Conservation (phyloP, 2,329 filamentous ascomycete genomes). For the Cordyceps farinosa region DNA sequence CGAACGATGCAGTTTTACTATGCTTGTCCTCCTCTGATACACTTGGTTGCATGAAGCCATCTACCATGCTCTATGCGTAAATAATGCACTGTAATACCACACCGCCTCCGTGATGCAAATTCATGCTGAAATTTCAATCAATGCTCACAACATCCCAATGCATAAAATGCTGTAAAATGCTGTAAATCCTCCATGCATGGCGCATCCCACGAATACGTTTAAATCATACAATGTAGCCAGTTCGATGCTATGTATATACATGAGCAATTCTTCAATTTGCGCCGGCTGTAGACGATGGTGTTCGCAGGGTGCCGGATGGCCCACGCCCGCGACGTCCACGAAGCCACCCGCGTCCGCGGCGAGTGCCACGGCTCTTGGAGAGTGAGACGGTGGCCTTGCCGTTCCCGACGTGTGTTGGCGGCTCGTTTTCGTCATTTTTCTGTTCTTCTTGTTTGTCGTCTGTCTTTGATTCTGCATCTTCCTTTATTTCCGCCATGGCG, state of each 20-base stretch:
- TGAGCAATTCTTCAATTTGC: background rate
- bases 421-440: constrained; percentile 13
- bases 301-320: background rate
- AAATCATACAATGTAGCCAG: constrained; percentile 1
- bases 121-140: background rate
- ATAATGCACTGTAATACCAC: background rate
- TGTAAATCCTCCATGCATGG: constrained; percentile 2
- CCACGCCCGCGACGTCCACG: constrained; percentile 15
- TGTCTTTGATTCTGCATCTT: background rate
- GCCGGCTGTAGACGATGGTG: background rate
- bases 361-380: background rate
- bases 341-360: constrained; percentile 16
- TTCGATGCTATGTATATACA: background rate
- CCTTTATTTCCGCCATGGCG: background rate
- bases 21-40: background rate
- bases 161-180: background rate
- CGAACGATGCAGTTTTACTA: background rate
- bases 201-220: background rate
- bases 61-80: background rate
- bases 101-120: background rate
- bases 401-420: constrained; percentile 1
- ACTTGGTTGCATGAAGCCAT: background rate
- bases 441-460: background rate
- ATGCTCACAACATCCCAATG: background rate
- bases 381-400: background rate